Evolutionary conservation across 1,139 yeast genomes (phyloP).

Genomic region (Arxiozyma slooffiae): DNA sequence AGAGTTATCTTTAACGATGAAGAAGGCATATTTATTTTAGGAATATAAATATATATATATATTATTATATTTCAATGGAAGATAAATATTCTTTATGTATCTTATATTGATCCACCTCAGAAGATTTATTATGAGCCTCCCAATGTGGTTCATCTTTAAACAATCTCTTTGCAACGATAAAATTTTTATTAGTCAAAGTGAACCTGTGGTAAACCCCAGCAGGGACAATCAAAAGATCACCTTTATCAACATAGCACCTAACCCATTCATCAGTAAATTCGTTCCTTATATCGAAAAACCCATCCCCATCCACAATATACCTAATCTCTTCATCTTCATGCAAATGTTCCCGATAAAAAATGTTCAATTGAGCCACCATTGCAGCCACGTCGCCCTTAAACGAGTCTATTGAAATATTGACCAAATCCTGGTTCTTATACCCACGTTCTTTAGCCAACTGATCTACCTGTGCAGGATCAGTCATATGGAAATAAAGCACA

Average conservation of each 20-base stretch:
- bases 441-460: conserved; percentile 55
- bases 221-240: conserved; percentile 70
- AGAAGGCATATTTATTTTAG: no score
- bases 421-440: conserved; percentile 73
- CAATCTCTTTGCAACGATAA: conserved; percentile 68
- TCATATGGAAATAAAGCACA: conserved; percentile 53
- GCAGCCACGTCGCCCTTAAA: conserved; percentile 55
- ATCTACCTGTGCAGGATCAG: conserved; percentile 50
- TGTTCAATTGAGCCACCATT: conserved; percentile 54
- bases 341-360: conserved; percentile 75
- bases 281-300: conserved; percentile 82
- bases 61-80: conserved; percentile 14
- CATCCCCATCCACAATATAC: conserved; percentile 80
- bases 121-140: conserved; percentile 74
- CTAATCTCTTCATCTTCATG: conserved; percentile 98
- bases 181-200: conserved; percentile 55
- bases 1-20: no score
- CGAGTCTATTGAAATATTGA: conserved; percentile 46
- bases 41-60: no score
- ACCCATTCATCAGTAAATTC: conserved; percentile 61
- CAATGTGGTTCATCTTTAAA: conserved; percentile 95
- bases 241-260: conserved; percentile 51
- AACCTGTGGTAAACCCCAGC: conserved; percentile 92
- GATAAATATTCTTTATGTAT: conserved; percentile 37
- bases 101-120: conserved; percentile 35